A percentile compares a stretch with the other conserved stretches of the same genome.
These are phyloP conservation scores for Pugionium cornutum DNA, from an alignment of 345 rosid species.

Conservation along the genomic window DNA sequence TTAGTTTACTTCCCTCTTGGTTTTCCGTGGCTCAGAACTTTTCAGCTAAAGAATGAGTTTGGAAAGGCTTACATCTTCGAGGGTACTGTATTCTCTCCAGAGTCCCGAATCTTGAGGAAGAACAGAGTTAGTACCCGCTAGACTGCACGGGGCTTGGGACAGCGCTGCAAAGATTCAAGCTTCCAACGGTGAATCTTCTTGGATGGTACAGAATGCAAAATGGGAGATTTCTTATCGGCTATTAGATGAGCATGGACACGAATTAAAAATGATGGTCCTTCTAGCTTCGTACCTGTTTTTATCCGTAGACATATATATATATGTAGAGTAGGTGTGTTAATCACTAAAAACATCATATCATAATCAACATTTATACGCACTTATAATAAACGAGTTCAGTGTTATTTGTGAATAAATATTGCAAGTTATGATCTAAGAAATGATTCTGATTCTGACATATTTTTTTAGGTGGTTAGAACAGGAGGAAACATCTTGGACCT, in stretches of 20 bases:
- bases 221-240: slow-evolving; percentile 3
- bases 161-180: slow-evolving; percentile 9
- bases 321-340: background rate
- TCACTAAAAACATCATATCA: slow-evolving; percentile 8
- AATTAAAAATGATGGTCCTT: background rate
- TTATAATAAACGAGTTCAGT: slow-evolving; percentile 19
- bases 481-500: slow-evolving; percentile 71
- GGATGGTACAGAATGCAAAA: background rate
- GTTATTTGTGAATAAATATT: slow-evolving; percentile 18
- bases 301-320: background rate
- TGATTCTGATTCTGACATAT: background rate
- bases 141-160: background rate
- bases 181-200: slow-evolving; percentile 7
- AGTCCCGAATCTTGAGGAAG: slow-evolving; percentile 8
- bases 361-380: background rate
- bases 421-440: slow-evolving; percentile 21
- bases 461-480: slow-evolving; percentile 53
- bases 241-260: slow-evolving; percentile 16
- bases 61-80: slow-evolving; percentile 3
- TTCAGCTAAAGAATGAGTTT: background rate
- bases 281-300: slow-evolving; percentile 1
- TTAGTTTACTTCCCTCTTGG: slow-evolving; percentile 14
- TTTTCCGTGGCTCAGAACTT: background rate
- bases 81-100: slow-evolving; percentile 15
- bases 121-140: background rate